Percentiles rank a stretch among this genome's conserved stretches.
These are phyloP conservation scores for Kurtzmaniella quercitrusa DNA, from an alignment of 1,139 yeast species.

Conservation along the genomic window DNA sequence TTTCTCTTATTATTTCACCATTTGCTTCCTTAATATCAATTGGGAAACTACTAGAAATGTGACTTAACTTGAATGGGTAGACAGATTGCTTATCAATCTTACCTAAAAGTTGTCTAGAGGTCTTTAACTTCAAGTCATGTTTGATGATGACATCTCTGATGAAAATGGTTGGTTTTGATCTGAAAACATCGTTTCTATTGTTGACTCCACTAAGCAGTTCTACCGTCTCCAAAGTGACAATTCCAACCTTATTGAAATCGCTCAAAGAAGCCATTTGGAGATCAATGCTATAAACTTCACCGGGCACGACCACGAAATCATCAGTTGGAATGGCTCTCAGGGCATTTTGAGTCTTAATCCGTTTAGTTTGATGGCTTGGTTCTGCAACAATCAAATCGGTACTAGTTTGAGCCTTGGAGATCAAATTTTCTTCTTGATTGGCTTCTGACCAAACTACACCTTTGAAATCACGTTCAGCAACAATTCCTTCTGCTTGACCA, in stretches of 20 bases:
- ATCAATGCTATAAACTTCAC: constrained; percentile 86
- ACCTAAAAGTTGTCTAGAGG: constrained; percentile 68
- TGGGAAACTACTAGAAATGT: constrained; percentile 60
- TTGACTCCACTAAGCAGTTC: constrained; percentile 63
- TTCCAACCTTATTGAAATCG: constrained; percentile 53
- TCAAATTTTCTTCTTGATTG: constrained; percentile 64
- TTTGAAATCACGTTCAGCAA: constrained; percentile 87
- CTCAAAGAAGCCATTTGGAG: constrained; percentile 71
- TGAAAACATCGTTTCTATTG: constrained; percentile 46
- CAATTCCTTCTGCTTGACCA: constrained; percentile 90
- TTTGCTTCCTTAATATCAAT: constrained; percentile 35
- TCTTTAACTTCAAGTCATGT: constrained; percentile 71
- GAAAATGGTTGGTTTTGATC: constrained; percentile 67
- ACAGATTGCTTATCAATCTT: constrained; percentile 76
- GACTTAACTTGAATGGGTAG: constrained; percentile 82
- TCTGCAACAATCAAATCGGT: constrained; percentile 32
- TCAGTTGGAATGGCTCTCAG: constrained; percentile 64
- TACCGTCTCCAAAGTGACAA: constrained; percentile 61
- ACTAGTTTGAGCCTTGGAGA: constrained; percentile 37
- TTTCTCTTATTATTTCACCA: constrained; percentile 26
- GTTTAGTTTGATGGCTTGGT: constrained; percentile 27
- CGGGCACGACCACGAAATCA: constrained; percentile 67
- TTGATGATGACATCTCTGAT: constrained; percentile 81
- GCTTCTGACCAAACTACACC: constrained; percentile 91
- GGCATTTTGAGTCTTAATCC: constrained; percentile 11